Percentiles rank a stretch among this genome's conserved stretches.
Evolutionary conservation across 1,284 basidiomycete genomes (phyloP).

Genomic region (Naganishia sp.): DNA sequence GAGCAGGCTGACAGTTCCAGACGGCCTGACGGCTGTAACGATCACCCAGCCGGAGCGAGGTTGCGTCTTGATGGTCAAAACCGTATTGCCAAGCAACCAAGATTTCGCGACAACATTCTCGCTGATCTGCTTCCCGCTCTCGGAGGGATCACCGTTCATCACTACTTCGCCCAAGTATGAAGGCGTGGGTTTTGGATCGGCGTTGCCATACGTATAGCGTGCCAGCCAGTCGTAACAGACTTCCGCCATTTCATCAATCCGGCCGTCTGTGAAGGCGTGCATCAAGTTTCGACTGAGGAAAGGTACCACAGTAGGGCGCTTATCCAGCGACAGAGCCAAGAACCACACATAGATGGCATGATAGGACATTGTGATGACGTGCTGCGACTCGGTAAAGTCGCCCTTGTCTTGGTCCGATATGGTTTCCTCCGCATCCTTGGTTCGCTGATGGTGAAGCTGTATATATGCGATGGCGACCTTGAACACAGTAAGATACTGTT

Average conservation of each 20-base stretch:
- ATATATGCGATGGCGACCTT: slow-evolving; percentile 94
- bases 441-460: slow-evolving; percentile 65
- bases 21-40: slow-evolving; percentile 80
- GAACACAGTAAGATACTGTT: slow-evolving; percentile 91
- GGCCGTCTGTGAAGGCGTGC: slow-evolving; percentile 76
- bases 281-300: slow-evolving; percentile 87
- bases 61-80: slow-evolving; percentile 79
- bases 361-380: slow-evolving; percentile 91
- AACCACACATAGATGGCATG: slow-evolving; percentile 96
- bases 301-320: slow-evolving; percentile 77
- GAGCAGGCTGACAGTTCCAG: slow-evolving; percentile 81
- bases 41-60: slow-evolving; percentile 84
- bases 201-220: slow-evolving; percentile 90
- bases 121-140: slow-evolving; percentile 43
- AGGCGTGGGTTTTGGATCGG: slow-evolving; percentile 82
- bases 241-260: slow-evolving; percentile 86
- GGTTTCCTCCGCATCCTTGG: slow-evolving; percentile 54
- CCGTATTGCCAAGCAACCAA: slow-evolving; percentile 84
- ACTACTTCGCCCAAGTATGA: slow-evolving; percentile 73
- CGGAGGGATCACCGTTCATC: slow-evolving; percentile 45
- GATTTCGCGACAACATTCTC: slow-evolving; percentile 60
- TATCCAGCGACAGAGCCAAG: slow-evolving; percentile 79
- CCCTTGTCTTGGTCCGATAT: slow-evolving; percentile 28
- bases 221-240: slow-evolving; percentile 98
- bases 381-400: slow-evolving; percentile 81